Evolutionary conservation across 2,329 filamentous ascomycete species (phyloP).

Genomic region (Xylariaceae sp.): DNA sequence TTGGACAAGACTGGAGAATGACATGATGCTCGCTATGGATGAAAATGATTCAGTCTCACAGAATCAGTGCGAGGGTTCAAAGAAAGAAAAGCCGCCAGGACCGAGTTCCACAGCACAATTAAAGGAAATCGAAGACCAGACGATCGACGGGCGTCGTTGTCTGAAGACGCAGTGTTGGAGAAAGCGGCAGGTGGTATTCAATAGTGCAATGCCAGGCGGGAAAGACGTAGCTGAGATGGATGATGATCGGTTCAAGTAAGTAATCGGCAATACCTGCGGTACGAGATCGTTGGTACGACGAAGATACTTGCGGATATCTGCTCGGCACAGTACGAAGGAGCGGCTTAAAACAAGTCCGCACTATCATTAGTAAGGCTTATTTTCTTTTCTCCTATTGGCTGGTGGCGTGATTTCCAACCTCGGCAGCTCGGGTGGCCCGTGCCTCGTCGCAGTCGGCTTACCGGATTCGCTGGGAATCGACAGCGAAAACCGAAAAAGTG

Average conservation of each 20-base stretch:
- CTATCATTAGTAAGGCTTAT: neutral
- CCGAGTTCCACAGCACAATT: too few species aligned
- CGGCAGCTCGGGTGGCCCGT: neutral
- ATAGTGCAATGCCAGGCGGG: too few species aligned
- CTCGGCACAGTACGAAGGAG: neutral
- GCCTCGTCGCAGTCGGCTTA: neutral
- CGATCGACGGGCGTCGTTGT: too few species aligned
- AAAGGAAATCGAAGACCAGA: too few species aligned
- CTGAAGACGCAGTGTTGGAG: too few species aligned
- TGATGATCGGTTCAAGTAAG: too few species aligned
- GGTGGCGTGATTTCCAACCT: neutral
- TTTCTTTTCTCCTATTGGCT: neutral
- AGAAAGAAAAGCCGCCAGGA: too few species aligned
- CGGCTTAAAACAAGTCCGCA: neutral
- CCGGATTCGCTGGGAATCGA: neutral
- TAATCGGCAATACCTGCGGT: neutral
- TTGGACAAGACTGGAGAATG: slow-evolving; percentile 63
- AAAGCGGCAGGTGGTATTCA: too few species aligned
- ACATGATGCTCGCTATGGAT: slow-evolving; percentile 41
- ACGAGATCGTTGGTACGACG: neutral
- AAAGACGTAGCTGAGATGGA: too few species aligned
- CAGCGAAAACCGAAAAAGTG: too few species aligned
- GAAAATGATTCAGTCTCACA: neutral
- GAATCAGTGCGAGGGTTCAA: too few species aligned
- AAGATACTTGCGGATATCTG: neutral